A percentile compares a stretch with the other conserved stretches of the same genome.
phyloP scores from a whole-genome alignment of 2,329 filamentous ascomycete genomes.

The Aspergillus clavatus region DNA sequence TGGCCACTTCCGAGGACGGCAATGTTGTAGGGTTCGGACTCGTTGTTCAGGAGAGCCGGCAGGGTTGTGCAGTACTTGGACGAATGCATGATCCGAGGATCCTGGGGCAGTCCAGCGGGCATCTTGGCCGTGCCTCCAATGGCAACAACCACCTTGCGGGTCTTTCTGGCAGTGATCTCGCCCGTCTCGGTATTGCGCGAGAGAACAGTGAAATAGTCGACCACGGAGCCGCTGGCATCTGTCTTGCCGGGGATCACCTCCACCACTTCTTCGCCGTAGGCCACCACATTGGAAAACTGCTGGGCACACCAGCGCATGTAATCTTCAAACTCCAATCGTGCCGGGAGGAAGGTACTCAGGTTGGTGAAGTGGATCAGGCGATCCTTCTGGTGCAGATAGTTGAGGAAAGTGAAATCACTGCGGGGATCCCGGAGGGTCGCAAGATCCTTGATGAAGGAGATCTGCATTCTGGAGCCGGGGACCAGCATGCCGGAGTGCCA shows the following conservation, averaged over 20 bases:
- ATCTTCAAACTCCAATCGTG: constrained; percentile 85
- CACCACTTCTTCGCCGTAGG: constrained; percentile 73
- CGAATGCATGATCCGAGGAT: constrained; percentile 75
- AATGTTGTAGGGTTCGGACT: constrained; percentile 56
- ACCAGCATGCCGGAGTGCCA: constrained; percentile 97
- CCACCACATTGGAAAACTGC: constrained; percentile 68
- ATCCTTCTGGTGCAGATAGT: constrained; percentile 78
- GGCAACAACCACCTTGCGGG: constrained; percentile 57
- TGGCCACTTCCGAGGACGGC: constrained; percentile 87
- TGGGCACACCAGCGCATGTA: constrained; percentile 90
- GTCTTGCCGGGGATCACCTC: constrained; percentile 60
- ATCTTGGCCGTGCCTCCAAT: constrained; percentile 65
- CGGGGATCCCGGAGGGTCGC: constrained; percentile 82
- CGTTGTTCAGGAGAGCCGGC: constrained; percentile 36
- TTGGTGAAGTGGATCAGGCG: constrained; percentile 91
- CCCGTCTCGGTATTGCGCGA: constrained; percentile 56
- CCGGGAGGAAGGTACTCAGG: constrained; percentile 79
- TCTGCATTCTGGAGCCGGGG: constrained; percentile 92
- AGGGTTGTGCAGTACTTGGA: constrained; percentile 66
- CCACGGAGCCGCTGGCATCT: constrained; percentile 43
- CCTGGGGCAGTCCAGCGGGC: constrained; percentile 63
- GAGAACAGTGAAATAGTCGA: constrained; percentile 63
- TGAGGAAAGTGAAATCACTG: constrained; percentile 90
- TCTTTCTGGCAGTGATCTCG: constrained; percentile 34
- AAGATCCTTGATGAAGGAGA: constrained; percentile 94